phyloP scores from a whole-genome alignment of 306 rosid genomes.

The Fragaria ananassa region DNA sequence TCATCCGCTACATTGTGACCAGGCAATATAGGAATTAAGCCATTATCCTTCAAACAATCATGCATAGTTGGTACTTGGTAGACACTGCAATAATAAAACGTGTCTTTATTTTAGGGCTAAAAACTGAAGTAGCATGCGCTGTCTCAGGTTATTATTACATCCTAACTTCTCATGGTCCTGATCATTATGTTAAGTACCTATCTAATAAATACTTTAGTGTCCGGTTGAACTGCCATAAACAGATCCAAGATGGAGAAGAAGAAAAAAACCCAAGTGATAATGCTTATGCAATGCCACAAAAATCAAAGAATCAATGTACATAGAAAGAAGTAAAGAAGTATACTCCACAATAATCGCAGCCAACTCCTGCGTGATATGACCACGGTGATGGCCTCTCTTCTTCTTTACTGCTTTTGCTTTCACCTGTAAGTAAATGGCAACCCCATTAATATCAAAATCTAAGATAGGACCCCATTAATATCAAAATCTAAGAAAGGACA shows the following conservation, averaged over 20 bases:
- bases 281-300: constrained; percentile 5
- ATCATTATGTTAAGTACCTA: neutral
- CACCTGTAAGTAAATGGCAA: constrained; percentile 47
- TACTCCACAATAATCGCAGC: constrained; percentile 96
- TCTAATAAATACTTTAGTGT: neutral
- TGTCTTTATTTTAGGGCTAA: neutral
- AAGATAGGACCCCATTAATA: neutral
- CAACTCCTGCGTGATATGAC: constrained; percentile 47
- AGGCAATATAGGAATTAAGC: neutral
- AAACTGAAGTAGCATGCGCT: neutral
- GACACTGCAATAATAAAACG: neutral
- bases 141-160: neutral
- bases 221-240: constrained; percentile 2
- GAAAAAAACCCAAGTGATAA: neutral
- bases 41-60: neutral
- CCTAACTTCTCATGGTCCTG: neutral
- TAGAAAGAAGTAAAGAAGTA: constrained; percentile 26
- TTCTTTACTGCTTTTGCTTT: constrained; percentile 18
- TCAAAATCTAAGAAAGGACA: too few species aligned
- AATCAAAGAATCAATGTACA: constrained; percentile 5
- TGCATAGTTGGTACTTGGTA: neutral
- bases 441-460: constrained; percentile 12
- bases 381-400: constrained; percentile 25
- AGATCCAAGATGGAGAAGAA: neutral
- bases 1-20: neutral